Evolutionary conservation across 768 basidiomycete species (phyloP).

Genomic region (Boletus edulis): DNA sequence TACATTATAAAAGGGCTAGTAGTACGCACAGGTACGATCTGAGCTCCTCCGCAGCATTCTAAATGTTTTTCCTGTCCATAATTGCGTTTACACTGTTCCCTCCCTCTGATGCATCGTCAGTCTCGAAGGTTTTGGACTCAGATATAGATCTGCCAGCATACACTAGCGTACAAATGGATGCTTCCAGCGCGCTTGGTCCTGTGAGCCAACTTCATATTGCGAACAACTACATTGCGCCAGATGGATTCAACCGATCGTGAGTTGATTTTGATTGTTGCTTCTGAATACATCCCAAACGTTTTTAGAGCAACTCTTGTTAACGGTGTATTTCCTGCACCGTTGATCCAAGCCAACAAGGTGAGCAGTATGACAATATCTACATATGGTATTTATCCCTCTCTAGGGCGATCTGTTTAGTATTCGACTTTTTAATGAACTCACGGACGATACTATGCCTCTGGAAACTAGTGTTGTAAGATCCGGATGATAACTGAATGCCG

Average conservation of each 20-base stretch:
- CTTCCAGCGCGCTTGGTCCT: background rate
- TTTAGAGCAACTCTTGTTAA: background rate
- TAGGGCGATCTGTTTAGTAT: background rate
- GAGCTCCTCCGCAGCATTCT: no score
- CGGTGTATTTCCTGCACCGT: conserved; percentile 37
- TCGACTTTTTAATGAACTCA: conserved; percentile 7
- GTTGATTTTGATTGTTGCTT: background rate
- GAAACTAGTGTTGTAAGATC: conserved; percentile 37
- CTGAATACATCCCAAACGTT: background rate
- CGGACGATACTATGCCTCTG: conserved; percentile 44
- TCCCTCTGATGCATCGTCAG: background rate
- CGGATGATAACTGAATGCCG: conserved; percentile 9
- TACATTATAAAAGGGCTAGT: no score
- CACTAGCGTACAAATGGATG: no score
- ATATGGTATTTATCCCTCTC: background rate
- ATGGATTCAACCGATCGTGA: conserved; percentile 5
- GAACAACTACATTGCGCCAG: background rate
- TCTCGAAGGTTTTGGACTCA: background rate
- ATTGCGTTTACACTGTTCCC: background rate
- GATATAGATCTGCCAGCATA: background rate
- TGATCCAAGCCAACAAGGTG: conserved; percentile 40
- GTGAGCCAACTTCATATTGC: background rate
- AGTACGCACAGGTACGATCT: no score
- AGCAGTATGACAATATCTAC: background rate
- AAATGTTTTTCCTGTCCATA: background rate